Base-by-base conservation (phyloP, 306 rosid genomes). In the Oxytropis ochrocephala region DNA sequence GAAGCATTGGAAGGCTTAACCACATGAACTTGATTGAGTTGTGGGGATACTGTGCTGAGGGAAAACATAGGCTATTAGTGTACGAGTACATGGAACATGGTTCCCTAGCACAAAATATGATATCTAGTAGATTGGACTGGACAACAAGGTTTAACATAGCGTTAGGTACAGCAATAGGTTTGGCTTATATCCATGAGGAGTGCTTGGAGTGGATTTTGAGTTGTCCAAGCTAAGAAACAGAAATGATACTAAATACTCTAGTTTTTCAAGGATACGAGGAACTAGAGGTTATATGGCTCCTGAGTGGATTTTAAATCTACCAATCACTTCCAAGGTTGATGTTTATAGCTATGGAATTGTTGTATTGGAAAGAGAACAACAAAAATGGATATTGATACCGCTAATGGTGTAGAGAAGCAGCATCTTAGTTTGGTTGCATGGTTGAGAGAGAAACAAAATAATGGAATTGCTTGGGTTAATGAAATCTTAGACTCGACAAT, bases 241-340 rank as follows among this genome's bases (percentile, higher is more conserved):
- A 67, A 81, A 58, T 11, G 83, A 78, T 27, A 46, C 48, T 4
- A 19, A 32, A 8, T 54, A 60, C 41, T 66, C 77, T 5, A 66
- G 52, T 17, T 79, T 85, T 47, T 87, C 89, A 0, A 74, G 69
- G 47, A 83, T 80, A 35, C 44, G 93, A 38, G 91, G 95, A 29
- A 88, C 91, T 3, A 77, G 89, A 75, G 92, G 96, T 0, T 86
- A 86, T 46, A 86, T 89, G 80, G 92, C 96, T 8, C 90, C 90
- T 0, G 96, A 89, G 70, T 86, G 90, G 96, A 55, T 89, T 13
- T 79, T 63, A 2, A 86, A 84, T 33, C 68, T 52, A 17, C 83
- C 85, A 8, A 82, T 89, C 3, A 86, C 92, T 7, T 72, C 96
- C 29, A 89, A 86, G 73, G 88, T 85, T 8, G 96, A 89, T 30